phyloP scores from a whole-genome alignment of 306 rosid species.

The Acacia acuminata region DNA sequence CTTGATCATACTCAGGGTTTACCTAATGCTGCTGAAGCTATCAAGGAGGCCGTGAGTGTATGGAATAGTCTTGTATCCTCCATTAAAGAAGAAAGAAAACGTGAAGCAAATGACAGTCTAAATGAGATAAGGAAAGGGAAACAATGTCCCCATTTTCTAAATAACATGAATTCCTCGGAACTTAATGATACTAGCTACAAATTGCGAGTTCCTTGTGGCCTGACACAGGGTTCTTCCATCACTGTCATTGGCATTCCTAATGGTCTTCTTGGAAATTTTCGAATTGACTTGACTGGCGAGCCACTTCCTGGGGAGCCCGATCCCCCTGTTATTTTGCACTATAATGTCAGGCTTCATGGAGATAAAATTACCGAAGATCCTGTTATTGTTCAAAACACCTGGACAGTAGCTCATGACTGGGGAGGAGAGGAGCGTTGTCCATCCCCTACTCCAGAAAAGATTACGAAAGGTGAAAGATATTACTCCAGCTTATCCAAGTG shows the following conservation, averaged over 20 bases:
- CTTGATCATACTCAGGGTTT: conserved; percentile 71
- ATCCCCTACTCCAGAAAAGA: conserved; percentile 70
- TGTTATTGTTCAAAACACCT: conserved; percentile 93
- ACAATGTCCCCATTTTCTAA: conserved; percentile 94
- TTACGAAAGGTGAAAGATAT: conserved; percentile 61
- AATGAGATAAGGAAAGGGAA: conserved; percentile 60
- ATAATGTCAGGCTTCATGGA: conserved; percentile 94
- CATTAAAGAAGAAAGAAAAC: conserved; percentile 60
- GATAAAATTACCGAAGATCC: conserved; percentile 96
- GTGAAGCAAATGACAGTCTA: conserved; percentile 62
- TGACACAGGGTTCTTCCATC: conserved; percentile 96
- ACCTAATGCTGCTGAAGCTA: conserved; percentile 89
- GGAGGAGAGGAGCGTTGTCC: conserved; percentile 99
- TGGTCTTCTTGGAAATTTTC: conserved; percentile 89
- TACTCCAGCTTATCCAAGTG: not conserved
- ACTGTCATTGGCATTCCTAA: conserved; percentile 82
- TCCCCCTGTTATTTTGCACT: conserved; percentile 90
- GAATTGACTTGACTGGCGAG: conserved; percentile 87
- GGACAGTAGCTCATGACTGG: conserved; percentile 97
- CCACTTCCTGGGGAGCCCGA: conserved; percentile 98
- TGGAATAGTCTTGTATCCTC: conserved; percentile 81
- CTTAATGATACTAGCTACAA: conserved; percentile 55
- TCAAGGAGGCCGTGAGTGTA: conserved; percentile 85
- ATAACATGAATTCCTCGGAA: conserved; percentile 70
- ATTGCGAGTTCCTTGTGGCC: conserved; percentile 86